Evolutionary conservation across 108 stramenopile species (phyloP).

Genomic region (Aurantiochytrium sp.): DNA sequence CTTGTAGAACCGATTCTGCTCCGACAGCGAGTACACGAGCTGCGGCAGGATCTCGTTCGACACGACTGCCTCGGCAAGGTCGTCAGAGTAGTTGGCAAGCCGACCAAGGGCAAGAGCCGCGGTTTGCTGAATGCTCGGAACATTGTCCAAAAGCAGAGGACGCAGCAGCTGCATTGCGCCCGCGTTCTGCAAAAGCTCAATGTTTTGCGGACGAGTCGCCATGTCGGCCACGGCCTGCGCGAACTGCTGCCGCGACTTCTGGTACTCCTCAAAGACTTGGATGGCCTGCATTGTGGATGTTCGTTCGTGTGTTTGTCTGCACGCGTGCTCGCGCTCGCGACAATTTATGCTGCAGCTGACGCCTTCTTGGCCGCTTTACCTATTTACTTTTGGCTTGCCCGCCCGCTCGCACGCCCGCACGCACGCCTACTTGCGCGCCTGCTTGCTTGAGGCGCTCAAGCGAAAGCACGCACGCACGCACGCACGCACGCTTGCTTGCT

Average conservation of each 20-base stretch:
- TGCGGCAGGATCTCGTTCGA: slow-evolving; percentile 63
- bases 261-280: slow-evolving; percentile 34
- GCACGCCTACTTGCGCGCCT: no score
- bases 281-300: not conserved
- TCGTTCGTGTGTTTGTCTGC: not conserved
- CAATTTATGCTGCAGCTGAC: not conserved
- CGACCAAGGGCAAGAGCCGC: slow-evolving; percentile 58
- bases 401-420: no score
- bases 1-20: slow-evolving; percentile 64
- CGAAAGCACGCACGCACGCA: no score
- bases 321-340: not conserved
- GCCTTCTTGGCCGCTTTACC: no score
- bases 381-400: no score
- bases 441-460: no score
- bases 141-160: slow-evolving; percentile 57
- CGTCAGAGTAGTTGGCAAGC: slow-evolving; percentile 57
- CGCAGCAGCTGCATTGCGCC: slow-evolving; percentile 64
- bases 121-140: slow-evolving; percentile 60
- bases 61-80: slow-evolving; percentile 60
- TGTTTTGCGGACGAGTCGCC: slow-evolving; percentile 58
- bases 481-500: no score
- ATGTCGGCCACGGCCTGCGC: slow-evolving; percentile 60
- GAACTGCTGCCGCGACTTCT: slow-evolving; percentile 36
- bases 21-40: slow-evolving; percentile 60
- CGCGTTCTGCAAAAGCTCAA: slow-evolving; percentile 63